Base-by-base conservation (phyloP, 2,329 filamentous ascomycete species). In the Neofusicoccum laricinum region DNA sequence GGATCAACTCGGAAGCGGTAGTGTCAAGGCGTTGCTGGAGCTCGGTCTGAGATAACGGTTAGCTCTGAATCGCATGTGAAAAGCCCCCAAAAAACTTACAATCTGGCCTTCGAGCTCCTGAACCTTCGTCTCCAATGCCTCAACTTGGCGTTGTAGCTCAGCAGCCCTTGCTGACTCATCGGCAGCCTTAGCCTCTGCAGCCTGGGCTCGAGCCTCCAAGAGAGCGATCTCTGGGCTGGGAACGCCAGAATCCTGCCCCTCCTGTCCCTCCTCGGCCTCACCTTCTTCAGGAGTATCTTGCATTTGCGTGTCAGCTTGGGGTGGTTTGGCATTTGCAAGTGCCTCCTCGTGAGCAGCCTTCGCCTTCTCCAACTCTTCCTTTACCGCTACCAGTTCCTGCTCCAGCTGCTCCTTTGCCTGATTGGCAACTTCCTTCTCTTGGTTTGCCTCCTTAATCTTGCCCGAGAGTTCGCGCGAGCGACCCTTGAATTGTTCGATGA, bases 261-360 rank as follows among this genome's bases (percentile, higher is more conserved):
- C 62, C 21, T 53, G 68, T 19, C 65, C 68, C 65, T 80, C 80
- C 32, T 76, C 71, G 34, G 81, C 70, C 61, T 82, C 77, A 12
- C 79, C 81, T 66, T 85, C 81, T 68, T 88, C 84, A 8, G 61
- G 67, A 53, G 67, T 67, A 36, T 73, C 66, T 17, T 65, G 70
- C 70, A 72, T 75, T 50, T 65, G 66, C 36, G 71, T 69, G 59
- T 74, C 71, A 25, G 66, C 51, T 15, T 43, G 36, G 1, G 40
- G 15, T 11, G 64, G 36, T 41, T 65, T 65, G 5, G 78, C 74
- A 49, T 78, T 77, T 30, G 82, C 79, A 38, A 85, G 75, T 10
- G 86, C 85, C 66, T 86, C 81, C 63, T 92, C 90, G 49, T 90
- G 82, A 69, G 92, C 87, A 5, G 84, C 79, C 63, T 87, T 84